phyloP scores from a whole-genome alignment of 208 protist genomes.

The Leishmania martiniquensis region DNA sequence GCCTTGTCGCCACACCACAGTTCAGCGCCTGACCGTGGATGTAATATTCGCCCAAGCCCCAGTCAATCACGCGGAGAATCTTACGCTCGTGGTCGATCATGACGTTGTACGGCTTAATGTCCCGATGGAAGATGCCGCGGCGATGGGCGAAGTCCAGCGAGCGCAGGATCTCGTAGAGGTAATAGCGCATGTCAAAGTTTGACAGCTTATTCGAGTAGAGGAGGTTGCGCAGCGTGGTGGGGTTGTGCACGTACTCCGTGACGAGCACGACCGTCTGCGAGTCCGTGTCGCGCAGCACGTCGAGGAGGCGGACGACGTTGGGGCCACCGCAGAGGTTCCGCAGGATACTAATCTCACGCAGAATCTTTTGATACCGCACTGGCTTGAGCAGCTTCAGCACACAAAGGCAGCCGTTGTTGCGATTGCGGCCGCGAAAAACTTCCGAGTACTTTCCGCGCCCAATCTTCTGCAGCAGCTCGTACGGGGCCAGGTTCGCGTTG shows the following conservation, averaged over 20 bases:
- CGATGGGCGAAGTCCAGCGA: slow-evolving; percentile 97
- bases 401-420: slow-evolving; percentile 87
- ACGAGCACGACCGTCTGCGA: slow-evolving; percentile 97
- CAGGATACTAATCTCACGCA: slow-evolving; percentile 98
- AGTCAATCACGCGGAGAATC: slow-evolving; percentile 97
- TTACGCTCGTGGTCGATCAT: slow-evolving; percentile 98
- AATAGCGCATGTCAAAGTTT: slow-evolving; percentile 98
- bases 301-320: slow-evolving; percentile 98
- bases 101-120: slow-evolving; percentile 99
- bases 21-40: slow-evolving; percentile 98
- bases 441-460: slow-evolving; percentile 99
- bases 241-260: slow-evolving; percentile 99
- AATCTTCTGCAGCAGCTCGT: slow-evolving; percentile 97
- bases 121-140: slow-evolving; percentile 99
- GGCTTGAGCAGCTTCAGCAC: slow-evolving; percentile 99
- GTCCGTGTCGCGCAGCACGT: slow-evolving; percentile 96
- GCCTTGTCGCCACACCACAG: slow-evolving; percentile 98
- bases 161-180: slow-evolving; percentile 97
- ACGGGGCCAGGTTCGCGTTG: slow-evolving; percentile 91
- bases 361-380: slow-evolving; percentile 99
- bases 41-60: slow-evolving; percentile 99
- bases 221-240: slow-evolving; percentile 94
- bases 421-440: slow-evolving; percentile 98
- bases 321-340: slow-evolving; percentile 98
- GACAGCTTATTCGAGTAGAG: slow-evolving; percentile 94